Conservation (phyloP, 1,284 basidiomycete species). For the Testicularia cyperi region DNA sequence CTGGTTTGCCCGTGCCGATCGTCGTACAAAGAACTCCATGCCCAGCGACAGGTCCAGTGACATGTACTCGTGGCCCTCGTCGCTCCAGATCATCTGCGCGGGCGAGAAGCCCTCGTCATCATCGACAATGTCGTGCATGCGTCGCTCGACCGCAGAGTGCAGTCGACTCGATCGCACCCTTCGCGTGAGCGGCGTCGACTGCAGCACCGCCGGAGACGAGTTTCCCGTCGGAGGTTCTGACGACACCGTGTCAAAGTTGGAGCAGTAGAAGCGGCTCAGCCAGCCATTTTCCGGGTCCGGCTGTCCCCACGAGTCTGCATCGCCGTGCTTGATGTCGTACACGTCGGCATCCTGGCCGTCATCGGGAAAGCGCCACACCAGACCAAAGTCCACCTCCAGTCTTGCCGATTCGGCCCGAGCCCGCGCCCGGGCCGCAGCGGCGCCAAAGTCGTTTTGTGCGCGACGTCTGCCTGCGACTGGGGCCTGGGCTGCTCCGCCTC, state of each 20-base stretch:
- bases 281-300: slow-evolving; percentile 52
- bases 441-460: slow-evolving; percentile 16
- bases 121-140: slow-evolving; percentile 33
- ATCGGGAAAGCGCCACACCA: slow-evolving; percentile 51
- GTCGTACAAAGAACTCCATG: slow-evolving; percentile 53
- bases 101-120: slow-evolving; percentile 26
- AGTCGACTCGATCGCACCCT: slow-evolving; percentile 22
- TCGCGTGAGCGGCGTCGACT: slow-evolving; percentile 34
- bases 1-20: slow-evolving; percentile 48
- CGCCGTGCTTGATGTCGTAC: slow-evolving; percentile 29
- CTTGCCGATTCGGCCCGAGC: slow-evolving; percentile 32
- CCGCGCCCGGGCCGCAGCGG: slow-evolving; percentile 19
- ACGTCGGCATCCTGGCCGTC: slow-evolving; percentile 46
- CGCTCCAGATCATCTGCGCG: slow-evolving; percentile 46
- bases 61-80: slow-evolving; percentile 50
- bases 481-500: neutral
- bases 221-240: slow-evolving; percentile 20
- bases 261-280: slow-evolving; percentile 54
- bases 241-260: slow-evolving; percentile 38
- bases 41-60: slow-evolving; percentile 45
- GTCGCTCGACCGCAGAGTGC: slow-evolving; percentile 30
- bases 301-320: slow-evolving; percentile 38
- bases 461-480: slow-evolving; percentile 4
- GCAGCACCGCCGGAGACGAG: slow-evolving; percentile 27
- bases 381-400: slow-evolving; percentile 47